Base-by-base conservation (phyloP, 768 basidiomycete genomes). In the Mycena alexandri region DNA sequence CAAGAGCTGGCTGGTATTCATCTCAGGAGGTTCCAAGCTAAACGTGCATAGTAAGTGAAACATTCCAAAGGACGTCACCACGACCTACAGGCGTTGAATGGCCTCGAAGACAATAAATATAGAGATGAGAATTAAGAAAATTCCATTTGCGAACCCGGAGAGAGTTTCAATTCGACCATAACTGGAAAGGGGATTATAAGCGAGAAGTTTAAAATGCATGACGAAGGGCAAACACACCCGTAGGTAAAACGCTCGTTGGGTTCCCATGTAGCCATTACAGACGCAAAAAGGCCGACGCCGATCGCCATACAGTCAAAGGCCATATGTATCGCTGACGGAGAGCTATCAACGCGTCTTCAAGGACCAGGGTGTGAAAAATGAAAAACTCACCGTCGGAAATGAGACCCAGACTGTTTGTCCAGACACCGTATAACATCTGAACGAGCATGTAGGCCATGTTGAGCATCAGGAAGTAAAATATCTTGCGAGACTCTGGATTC, bases 51-150 rank as follows among this genome's bases (percentile, higher is more conserved):
- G 29, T 56, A 22, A 41, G 51, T 58, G 21, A 12, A 16, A 41
- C 48, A 52, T 22, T 14, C 33, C 42, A 41, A 29, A n/a, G 5
- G 9, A 24, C 56, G 24, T 42, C 8, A 8, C 13, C 41, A 9
- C 24, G 21, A 78, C 86, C 75, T 74, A 97, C 94, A 99, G 86
- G 71, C 98, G 86, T 79, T 99, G 95, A 46, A 99, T 89, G 2
- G 96, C 98, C 80, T 99, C 98, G 68, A 99, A 98, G 42, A 99
- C 91, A 76, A 99, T 99, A 78, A 99, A 99, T 68, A 99, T 90
- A 3, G 96, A 98, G 63, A 99, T 98, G 54, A 97, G 80, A 68
- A 97, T 91, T 5, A 96, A 82, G 77, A 97, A 97, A 67, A 98
- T 92, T 24, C 97, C 98, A 75, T 99, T 99, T 2, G 98, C 96